phyloP scores from a whole-genome alignment of 148 eudicot genomes.

The Selenicereus undatus region DNA sequence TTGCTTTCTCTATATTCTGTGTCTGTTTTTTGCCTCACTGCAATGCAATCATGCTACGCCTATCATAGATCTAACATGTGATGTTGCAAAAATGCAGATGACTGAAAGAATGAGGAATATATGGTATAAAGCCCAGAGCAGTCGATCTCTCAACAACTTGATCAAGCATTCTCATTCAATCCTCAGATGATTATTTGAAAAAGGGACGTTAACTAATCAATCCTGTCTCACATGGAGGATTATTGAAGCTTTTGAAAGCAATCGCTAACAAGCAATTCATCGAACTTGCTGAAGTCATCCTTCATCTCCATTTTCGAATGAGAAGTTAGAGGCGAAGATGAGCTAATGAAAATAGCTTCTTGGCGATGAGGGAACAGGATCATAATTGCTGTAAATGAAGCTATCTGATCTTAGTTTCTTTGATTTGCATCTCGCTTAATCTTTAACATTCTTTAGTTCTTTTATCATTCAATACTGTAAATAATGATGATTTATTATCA shows the following conservation, averaged over 20 bases:
- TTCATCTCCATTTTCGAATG: not conserved
- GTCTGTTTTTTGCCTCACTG: too few species aligned
- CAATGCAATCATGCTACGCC: not conserved
- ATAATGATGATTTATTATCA: not conserved
- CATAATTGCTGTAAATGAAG: constrained; percentile 1
- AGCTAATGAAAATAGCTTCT: not conserved
- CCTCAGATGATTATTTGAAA: not conserved
- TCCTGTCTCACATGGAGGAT: not conserved
- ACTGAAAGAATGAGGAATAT: constrained; percentile 56
- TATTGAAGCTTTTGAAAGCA: not conserved
- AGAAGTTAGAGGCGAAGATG: not conserved
- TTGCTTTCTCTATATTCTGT: not conserved
- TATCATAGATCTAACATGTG: not conserved
- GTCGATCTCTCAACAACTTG: constrained; percentile 52
- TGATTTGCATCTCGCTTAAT: not conserved
- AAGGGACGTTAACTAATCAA: not conserved
- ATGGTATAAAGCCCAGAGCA: constrained; percentile 39
- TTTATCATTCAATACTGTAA: not conserved
- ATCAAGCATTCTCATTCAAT: constrained; percentile 69
- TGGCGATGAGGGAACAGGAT: not conserved
- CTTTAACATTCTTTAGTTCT: not conserved
- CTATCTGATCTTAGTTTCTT: not conserved
- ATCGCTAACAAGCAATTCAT: not conserved
- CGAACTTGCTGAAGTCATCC: not conserved
- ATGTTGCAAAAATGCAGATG: constrained; percentile 38